These are phyloP conservation scores for Diaporthe sp. DNA, from an alignment of 2,329 filamentous ascomycete genomes.

Conservation along the genomic window DNA sequence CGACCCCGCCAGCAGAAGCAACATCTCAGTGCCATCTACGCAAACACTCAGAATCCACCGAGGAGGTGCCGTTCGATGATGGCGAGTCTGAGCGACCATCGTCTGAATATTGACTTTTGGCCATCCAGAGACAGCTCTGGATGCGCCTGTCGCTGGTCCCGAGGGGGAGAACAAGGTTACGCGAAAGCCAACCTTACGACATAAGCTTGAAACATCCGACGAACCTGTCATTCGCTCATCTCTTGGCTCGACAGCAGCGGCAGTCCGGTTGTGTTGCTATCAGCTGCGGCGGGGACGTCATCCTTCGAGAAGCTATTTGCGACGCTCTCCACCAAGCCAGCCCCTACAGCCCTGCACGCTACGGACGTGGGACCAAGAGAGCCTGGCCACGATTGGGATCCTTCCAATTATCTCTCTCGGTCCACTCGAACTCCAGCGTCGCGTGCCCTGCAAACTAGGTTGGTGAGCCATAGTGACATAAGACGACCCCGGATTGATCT, in stretches of 20 bases:
- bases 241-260: not conserved
- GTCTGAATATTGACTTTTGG: not conserved
- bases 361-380: not conserved
- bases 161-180: conserved; percentile 17
- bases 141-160: not conserved
- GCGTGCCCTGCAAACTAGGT: not conserved
- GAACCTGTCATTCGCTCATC: conserved; percentile 12
- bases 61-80: not conserved
- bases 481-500: not conserved
- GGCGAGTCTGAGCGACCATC: not conserved
- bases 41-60: not conserved
- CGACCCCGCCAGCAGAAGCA: not conserved
- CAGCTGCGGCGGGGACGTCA: conserved; percentile 17
- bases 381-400: not conserved
- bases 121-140: not conserved
- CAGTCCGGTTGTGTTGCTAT: conserved; percentile 13
- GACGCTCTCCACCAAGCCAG: not conserved
- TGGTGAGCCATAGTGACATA: conserved; percentile 5
- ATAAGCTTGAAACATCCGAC: conserved; percentile 23
- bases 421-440: not conserved
- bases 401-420: not conserved
- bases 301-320: conserved; percentile 12
- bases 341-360: not conserved
- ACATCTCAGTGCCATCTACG: not conserved
- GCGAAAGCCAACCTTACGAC: conserved; percentile 5